Conservation (phyloP, 768 basidiomycete species). For the Trametes cingulata region DNA sequence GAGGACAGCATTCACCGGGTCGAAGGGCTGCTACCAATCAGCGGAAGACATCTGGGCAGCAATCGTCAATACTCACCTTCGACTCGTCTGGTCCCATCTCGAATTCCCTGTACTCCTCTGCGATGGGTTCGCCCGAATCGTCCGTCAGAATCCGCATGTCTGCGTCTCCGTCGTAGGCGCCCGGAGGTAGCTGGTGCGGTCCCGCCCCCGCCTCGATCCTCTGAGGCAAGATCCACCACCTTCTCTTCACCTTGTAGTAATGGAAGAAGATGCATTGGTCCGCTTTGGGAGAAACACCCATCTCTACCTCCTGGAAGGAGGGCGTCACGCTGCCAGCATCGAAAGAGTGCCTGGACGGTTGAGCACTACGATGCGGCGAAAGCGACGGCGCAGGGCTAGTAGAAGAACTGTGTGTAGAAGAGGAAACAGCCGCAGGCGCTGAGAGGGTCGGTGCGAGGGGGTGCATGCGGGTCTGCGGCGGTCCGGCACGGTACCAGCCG, state of each 20-base stretch:
- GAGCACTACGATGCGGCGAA: neutral
- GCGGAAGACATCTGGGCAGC: neutral
- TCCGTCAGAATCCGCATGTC: neutral
- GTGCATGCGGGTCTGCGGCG: neutral
- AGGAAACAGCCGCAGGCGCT: neutral
- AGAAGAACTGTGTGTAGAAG: neutral
- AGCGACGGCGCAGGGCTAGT: neutral
- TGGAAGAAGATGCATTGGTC: slow-evolving; percentile 21
- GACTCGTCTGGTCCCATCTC: neutral
- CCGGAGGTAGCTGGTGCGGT: slow-evolving; percentile 5
- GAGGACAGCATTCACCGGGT: slow-evolving; percentile 11
- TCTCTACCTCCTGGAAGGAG: neutral
- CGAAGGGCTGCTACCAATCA: neutral
- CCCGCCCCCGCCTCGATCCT: slow-evolving; percentile 14
- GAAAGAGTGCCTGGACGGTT: too few species aligned
- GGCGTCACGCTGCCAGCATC: too few species aligned
- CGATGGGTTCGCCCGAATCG: neutral
- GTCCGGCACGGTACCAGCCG: neutral
- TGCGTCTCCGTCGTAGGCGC: neutral
- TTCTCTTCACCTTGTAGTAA: slow-evolving; percentile 19
- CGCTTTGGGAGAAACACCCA: neutral
- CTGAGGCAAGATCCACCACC: neutral
- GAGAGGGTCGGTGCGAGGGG: neutral
- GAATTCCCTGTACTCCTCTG: neutral
- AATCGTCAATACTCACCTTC: neutral